phyloP scores from a whole-genome alignment of 2,329 filamentous ascomycete genomes.

The Pseudogymnoascus sp. region DNA sequence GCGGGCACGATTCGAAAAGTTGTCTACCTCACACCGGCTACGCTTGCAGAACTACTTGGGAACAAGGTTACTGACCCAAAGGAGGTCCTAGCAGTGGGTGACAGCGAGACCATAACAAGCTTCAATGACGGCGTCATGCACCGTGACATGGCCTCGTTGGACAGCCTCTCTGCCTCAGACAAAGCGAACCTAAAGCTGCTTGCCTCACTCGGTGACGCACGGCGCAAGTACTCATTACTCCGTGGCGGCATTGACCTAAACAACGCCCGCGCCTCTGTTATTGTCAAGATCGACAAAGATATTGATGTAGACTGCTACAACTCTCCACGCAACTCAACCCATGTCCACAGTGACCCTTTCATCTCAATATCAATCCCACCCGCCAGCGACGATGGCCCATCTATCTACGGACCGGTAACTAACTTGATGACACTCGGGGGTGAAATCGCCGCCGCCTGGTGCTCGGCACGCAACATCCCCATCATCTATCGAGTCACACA shows the following conservation, averaged over 20 bases:
- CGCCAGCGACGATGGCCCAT: not conserved
- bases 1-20: conserved; percentile 49
- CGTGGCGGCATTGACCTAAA: conserved; percentile 48
- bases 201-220: conserved; percentile 41
- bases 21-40: conserved; percentile 49
- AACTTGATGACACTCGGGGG: conserved; percentile 57
- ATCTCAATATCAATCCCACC: not conserved
- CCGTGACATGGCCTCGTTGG: conserved; percentile 7
- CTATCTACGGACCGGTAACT: conserved; percentile 34
- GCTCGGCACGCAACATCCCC: conserved; percentile 49
- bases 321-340: conserved; percentile 5
- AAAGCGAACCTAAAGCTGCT: conserved; percentile 44
- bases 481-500: conserved; percentile 47
- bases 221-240: conserved; percentile 35
- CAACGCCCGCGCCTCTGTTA: conserved; percentile 38
- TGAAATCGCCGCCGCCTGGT: conserved; percentile 57
- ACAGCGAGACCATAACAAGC: not conserved
- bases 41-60: conserved; percentile 37
- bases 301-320: not conserved
- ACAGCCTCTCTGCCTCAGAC: conserved; percentile 39
- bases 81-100: not conserved
- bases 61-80: not conserved
- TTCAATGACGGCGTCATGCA: conserved; percentile 8
- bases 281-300: conserved; percentile 38
- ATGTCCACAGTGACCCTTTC: not conserved